Base-by-base conservation (phyloP, 768 basidiomycete species). In the Mycena galopus region DNA sequence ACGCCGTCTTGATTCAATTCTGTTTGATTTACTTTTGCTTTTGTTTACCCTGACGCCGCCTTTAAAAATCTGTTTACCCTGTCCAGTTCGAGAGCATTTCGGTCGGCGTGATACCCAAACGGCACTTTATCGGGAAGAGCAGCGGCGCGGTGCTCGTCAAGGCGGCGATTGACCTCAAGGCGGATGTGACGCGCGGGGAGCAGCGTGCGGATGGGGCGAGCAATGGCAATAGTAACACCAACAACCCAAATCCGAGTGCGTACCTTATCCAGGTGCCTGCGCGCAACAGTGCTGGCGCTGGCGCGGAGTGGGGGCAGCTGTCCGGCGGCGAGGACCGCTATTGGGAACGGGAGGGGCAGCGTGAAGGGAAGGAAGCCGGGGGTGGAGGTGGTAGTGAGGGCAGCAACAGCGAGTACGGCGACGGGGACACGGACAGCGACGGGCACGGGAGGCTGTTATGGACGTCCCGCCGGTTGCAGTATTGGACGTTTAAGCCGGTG, bases 81-180 rank as follows among this genome's bases (percentile, higher is more conserved):
- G 47, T 50, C 47, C 6, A 50, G 47, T 50, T 50, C 47, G 47
- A 50, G 47, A 50, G 47, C 47, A 50, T 50, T n/a, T 50, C 47
- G 47, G 6, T 50, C 47, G 47, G 47, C 6, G 47, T n/a, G 12
- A 50, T 50, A 50, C 47, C 47, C 47, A 50, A 50, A n/a, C 61
- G 39, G 35, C 81, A 86, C 14, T 91, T 90, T 74, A 88, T 89
- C 69, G 89, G 90, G 0, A 89, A 90, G 72, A 87, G 87, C 12
- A 89, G 88, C 74, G 87, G 88, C 14, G 84, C 86, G 0, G 87
- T 88, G 84, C 84, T 90, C 19, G 81, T 90, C 33, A 84, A 85
- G 53, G 84, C 85, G 6, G 91, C 90, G 2, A 83, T 91, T 16
- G 88, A 90, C 70, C 80, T 92, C 12, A 92, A 91, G 78, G 85